These are phyloP conservation scores for Zychaea mexicana DNA, from an alignment of 371 early-diverging fungal species.

Conservation along the genomic window DNA sequence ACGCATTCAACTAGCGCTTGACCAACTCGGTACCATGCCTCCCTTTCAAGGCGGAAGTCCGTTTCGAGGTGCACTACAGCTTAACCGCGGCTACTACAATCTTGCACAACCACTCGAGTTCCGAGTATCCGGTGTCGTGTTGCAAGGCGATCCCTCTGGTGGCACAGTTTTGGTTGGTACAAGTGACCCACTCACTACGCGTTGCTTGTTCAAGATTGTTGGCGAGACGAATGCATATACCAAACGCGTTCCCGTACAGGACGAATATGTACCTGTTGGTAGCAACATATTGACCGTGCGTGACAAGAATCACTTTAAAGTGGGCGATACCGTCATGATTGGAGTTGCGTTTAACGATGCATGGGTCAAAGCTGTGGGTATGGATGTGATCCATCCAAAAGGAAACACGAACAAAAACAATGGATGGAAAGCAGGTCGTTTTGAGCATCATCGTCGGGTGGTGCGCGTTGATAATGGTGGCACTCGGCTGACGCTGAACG, in stretches of 20 bases:
- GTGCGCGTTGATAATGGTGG: conserved; percentile 18
- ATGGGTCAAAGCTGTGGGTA: conserved; percentile 48
- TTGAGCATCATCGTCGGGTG: conserved; percentile 29
- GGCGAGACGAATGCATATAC: conserved; percentile 27
- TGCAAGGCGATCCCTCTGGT: conserved; percentile 46
- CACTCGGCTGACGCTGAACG: conserved; percentile 36
- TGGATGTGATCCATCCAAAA: conserved; percentile 49
- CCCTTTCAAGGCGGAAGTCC: background rate
- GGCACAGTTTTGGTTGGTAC: conserved; percentile 42
- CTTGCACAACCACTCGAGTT: conserved; percentile 36
- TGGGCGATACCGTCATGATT: conserved; percentile 45
- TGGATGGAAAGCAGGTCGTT: conserved; percentile 39
- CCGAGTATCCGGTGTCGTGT: conserved; percentile 34
- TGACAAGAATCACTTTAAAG: conserved; percentile 10
- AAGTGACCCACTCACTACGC: conserved; percentile 8
- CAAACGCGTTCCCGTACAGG: conserved; percentile 32
- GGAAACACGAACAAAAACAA: conserved; percentile 44
- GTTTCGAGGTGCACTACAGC: conserved; percentile 37
- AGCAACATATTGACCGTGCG: conserved; percentile 15
- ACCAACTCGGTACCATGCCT: conserved; percentile 29
- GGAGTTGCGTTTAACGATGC: conserved; percentile 40
- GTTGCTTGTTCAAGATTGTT: conserved; percentile 16
- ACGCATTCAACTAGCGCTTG: conserved; percentile 45
- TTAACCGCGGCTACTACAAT: conserved; percentile 38
- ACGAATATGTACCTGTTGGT: conserved; percentile 45